Evolutionary conservation across 148 eudicot species (phyloP).

Genomic region (Heliamphora exappendiculata): DNA sequence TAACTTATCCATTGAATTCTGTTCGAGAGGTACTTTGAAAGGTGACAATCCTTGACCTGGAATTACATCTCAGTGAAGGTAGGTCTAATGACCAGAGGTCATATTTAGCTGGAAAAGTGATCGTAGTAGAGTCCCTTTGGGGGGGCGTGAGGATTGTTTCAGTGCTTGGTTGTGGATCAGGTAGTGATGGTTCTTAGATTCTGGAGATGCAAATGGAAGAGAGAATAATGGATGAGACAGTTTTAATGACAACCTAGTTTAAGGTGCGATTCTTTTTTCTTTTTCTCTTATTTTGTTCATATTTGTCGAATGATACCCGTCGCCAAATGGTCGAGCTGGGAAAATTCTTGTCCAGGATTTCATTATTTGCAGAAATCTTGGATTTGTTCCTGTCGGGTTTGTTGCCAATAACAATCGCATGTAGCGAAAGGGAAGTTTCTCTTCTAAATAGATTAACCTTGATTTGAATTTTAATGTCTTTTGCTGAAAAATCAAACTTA

Average conservation of each 20-base stretch:
- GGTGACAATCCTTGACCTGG: not conserved
- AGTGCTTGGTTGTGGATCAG: not conserved
- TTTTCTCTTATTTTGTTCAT: not conserved
- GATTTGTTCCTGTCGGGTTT: not conserved
- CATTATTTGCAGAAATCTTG: not conserved
- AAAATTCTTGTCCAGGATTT: conserved; percentile 3
- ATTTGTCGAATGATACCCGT: not conserved
- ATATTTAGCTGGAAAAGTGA: not conserved
- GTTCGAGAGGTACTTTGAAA: not conserved
- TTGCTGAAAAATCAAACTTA: no score
- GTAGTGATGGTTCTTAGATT: not conserved
- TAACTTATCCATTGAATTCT: not conserved
- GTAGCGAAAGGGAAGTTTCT: not conserved
- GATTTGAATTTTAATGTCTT: no score
- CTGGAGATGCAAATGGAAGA: conserved; percentile 3
- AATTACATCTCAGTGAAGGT: not conserved
- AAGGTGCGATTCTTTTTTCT: not conserved
- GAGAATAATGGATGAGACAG: conserved; percentile 4
- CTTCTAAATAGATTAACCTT: not conserved
- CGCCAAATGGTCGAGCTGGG: not conserved
- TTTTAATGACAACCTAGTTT: not conserved
- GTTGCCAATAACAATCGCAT: not conserved
- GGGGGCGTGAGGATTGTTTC: not conserved
- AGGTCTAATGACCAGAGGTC: not conserved
- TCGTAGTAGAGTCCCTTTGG: not conserved